Base-by-base conservation (phyloP, 2,329 filamentous ascomycete genomes). In the Aspergillus pseudoterreus region DNA sequence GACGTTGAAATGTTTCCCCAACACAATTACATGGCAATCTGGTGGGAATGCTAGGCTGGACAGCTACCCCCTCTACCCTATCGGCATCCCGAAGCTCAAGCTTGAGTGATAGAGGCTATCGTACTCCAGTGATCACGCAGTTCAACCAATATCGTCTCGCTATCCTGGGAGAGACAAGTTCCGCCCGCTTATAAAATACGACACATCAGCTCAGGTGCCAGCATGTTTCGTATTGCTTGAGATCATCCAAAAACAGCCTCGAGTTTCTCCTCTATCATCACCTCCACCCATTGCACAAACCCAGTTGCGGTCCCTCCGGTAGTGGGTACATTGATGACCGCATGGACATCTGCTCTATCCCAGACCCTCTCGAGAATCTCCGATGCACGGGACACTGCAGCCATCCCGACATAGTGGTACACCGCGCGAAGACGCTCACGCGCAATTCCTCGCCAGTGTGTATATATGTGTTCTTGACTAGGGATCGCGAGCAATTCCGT, bases 301-400 rank as follows among this genome's bases (percentile, higher is more conserved):
- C 10, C 27, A 1, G 27, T 11, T 4, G 27, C 27, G 27, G 21
- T 41, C 32, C 14, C 19, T 6, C 42, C 15, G 15, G 4, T 15
- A 32, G 15, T 38, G 35, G n/a, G 9, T 4, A 2, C 17, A 33
- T 30, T 12, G 6, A 43, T 36, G 12, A 39, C 47, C 3, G 4
- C 14, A 12, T 30, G 21, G 6, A 50, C 4, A 24, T 41, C 47
- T 10, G 43, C 24, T n/a, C 11, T 17, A 6, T 32, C 33, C 51
- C 47, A 53, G 4, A 53, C 51, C 32, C 32, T 53, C 6, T 53
- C 48, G 11, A 53, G 39, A 19, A 53, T 53, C 12, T 50, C 48
- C 43, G 17, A 19, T 11, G 27, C 51, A 11, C 43, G 43, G 6
- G n/a, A 8, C 10, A 53, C 41, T 1, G 39, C 19, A 6, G 39